These are phyloP conservation scores for Euphorbia pulcherrima DNA, from an alignment of 345 rosid species.

Conservation along the genomic window DNA sequence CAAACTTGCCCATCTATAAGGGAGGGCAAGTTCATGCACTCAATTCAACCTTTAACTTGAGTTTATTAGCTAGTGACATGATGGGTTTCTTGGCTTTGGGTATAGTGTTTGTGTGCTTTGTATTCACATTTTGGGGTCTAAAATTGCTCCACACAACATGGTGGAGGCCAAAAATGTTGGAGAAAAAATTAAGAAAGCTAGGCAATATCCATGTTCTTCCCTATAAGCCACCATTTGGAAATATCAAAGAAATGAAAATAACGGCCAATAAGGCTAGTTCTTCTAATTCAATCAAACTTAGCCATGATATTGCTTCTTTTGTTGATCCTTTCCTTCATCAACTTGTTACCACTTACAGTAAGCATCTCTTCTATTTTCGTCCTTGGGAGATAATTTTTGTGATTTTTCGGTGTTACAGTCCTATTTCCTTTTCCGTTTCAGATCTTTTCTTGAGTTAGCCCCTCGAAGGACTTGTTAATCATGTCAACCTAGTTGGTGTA, in stretches of 20 bases:
- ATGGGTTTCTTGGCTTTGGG: constrained; percentile 2
- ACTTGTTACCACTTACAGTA: constrained; percentile 13
- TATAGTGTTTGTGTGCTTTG: not conserved
- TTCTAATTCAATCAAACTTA: constrained; percentile 6
- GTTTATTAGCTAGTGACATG: no score
- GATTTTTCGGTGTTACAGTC: no score
- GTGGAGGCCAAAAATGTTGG: constrained; percentile 30
- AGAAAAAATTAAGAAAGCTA: constrained; percentile 22
- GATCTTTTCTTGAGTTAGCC: no score
- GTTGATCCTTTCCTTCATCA: constrained; percentile 27
- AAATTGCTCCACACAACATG: constrained; percentile 18
- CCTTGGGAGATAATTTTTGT: no score
- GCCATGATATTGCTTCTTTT: constrained; percentile 23
- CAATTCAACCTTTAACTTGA: no score
- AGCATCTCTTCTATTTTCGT: not conserved
- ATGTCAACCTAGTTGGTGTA: no score
- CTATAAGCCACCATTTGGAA: constrained; percentile 19
- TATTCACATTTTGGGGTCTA: constrained; percentile 15
- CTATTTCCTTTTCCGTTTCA: no score
- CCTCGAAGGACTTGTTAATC: no score
- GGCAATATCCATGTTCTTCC: constrained; percentile 25
- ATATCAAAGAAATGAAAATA: constrained; percentile 20
- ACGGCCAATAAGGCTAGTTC: constrained; percentile 12
- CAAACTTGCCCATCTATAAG: no score
- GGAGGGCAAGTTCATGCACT: no score